A percentile compares a stretch with the other conserved stretches of the same genome.
phyloP scores from a whole-genome alignment of 768 basidiomycete genomes.

The Tylopilus sp. region DNA sequence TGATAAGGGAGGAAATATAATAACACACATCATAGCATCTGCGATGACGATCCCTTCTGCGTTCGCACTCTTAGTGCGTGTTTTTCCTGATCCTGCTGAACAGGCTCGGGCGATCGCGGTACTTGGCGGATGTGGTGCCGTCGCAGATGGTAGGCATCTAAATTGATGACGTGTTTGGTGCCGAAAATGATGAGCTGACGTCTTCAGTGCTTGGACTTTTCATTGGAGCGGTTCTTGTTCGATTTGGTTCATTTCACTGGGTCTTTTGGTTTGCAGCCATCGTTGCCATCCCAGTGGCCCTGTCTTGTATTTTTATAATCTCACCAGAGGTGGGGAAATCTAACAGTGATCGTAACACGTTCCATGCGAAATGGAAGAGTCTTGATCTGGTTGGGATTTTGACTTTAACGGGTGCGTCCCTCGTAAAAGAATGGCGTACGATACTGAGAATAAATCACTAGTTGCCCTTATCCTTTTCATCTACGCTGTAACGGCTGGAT shows the following conservation, averaged over 20 bases:
- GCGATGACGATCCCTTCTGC: conserved; percentile 51
- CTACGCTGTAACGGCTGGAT: conserved; percentile 44
- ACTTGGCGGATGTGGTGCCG: conserved; percentile 43
- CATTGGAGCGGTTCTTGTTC: conserved; percentile 43
- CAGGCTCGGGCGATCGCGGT: conserved; percentile 48
- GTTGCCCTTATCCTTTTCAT: conserved; percentile 39
- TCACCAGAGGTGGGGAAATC: conserved; percentile 22
- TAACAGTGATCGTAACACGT: neutral
- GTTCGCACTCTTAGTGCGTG: conserved; percentile 45
- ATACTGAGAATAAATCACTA: conserved; percentile 14
- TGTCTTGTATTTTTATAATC: conserved; percentile 33
- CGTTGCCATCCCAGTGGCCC: conserved; percentile 32
- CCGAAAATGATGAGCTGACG: neutral
- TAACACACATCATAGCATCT: conserved; percentile 33
- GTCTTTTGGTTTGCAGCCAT: conserved; percentile 49
- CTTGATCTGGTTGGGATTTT: conserved; percentile 40
- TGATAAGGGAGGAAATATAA: neutral
- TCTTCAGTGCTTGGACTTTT: conserved; percentile 38
- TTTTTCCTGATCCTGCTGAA: conserved; percentile 44
- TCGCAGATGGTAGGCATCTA: conserved; percentile 38
- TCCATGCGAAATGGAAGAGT: conserved; percentile 23
- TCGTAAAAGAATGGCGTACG: neutral
- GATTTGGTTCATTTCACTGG: conserved; percentile 44
- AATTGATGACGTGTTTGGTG: neutral
- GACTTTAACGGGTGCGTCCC: conserved; percentile 33